These are phyloP conservation scores for Calonectria naviculata DNA, from an alignment of 2,329 filamentous ascomycete genomes.

Conservation along the genomic window DNA sequence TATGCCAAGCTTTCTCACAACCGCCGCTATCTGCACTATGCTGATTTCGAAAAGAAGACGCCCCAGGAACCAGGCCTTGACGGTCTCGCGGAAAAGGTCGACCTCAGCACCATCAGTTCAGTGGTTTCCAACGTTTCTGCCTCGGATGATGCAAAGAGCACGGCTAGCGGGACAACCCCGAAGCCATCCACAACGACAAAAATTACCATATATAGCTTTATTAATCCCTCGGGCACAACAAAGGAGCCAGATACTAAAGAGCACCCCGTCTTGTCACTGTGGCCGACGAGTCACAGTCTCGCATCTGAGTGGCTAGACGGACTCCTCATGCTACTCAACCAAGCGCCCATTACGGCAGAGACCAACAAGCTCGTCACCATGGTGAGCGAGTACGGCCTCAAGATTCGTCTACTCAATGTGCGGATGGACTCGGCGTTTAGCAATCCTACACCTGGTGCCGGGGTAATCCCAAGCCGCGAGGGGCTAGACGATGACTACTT, in stretches of 20 bases:
- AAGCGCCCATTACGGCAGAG: slow-evolving; percentile 96
- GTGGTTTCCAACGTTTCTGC: slow-evolving; percentile 93
- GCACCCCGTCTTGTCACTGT: slow-evolving; percentile 81
- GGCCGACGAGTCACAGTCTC: slow-evolving; percentile 81
- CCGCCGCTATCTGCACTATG: slow-evolving; percentile 88
- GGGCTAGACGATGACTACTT: slow-evolving; percentile 94
- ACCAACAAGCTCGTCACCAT: slow-evolving; percentile 90
- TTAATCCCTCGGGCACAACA: slow-evolving; percentile 52
- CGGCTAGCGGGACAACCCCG: slow-evolving; percentile 54
- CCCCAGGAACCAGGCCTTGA: slow-evolving; percentile 78
- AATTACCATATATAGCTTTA: slow-evolving; percentile 89
- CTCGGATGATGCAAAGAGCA: slow-evolving; percentile 61
- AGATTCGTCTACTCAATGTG: slow-evolving; percentile 92
- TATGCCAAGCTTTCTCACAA: slow-evolving; percentile 93
- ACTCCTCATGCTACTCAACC: slow-evolving; percentile 92
- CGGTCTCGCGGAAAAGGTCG: slow-evolving; percentile 81
- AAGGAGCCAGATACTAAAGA: slow-evolving; percentile 63
- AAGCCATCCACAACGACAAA: slow-evolving; percentile 74
- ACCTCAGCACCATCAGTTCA: slow-evolving; percentile 87
- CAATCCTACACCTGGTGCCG: slow-evolving; percentile 74
- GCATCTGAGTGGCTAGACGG: slow-evolving; percentile 98
- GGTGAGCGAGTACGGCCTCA: slow-evolving; percentile 90
- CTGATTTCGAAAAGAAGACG: slow-evolving; percentile 78
- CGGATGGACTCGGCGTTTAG: slow-evolving; percentile 82
- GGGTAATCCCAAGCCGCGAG: slow-evolving; percentile 82